Conservation (phyloP, 1,139 yeast genomes). For the Diutina neorugosa region DNA sequence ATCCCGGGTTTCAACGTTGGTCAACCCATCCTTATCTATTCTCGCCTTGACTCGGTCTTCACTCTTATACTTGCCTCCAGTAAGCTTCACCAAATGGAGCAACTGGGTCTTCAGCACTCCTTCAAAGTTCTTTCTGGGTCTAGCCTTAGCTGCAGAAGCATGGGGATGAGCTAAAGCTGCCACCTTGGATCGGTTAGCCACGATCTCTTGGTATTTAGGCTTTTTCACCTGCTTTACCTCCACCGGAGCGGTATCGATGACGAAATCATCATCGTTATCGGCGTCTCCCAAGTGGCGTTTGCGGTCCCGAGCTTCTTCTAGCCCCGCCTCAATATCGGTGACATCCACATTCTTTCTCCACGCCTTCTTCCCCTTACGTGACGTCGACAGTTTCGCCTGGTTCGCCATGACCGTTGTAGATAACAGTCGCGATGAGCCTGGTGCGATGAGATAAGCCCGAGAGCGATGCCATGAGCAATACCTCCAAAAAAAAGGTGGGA, state of each 20-base stretch:
- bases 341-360: slow-evolving; percentile 95
- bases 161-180: slow-evolving; percentile 35
- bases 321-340: slow-evolving; percentile 58
- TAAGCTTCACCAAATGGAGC: background rate
- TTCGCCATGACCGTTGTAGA: background rate
- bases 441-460: slow-evolving; percentile 1
- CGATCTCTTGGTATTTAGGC: slow-evolving; percentile 63
- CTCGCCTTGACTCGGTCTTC: slow-evolving; percentile 36
- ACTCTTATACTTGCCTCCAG: background rate
- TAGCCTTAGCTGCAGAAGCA: slow-evolving; percentile 11
- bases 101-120: slow-evolving; percentile 1
- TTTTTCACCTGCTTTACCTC: slow-evolving; percentile 18
- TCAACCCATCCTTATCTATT: slow-evolving; percentile 50
- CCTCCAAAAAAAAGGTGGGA: background rate
- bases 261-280: slow-evolving; percentile 33
- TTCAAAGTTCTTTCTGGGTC: background rate
- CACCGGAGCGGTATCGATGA: slow-evolving; percentile 42
- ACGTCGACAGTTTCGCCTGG: slow-evolving; percentile 12
- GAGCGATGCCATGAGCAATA: background rate
- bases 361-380: slow-evolving; percentile 86
- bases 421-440: background rate
- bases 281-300: slow-evolving; percentile 53
- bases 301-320: slow-evolving; percentile 59
- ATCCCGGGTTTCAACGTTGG: slow-evolving; percentile 39
- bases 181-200: slow-evolving; percentile 67